phyloP scores from a whole-genome alignment of 2,329 filamentous ascomycete species.

The Scedosporium apiospermum region DNA sequence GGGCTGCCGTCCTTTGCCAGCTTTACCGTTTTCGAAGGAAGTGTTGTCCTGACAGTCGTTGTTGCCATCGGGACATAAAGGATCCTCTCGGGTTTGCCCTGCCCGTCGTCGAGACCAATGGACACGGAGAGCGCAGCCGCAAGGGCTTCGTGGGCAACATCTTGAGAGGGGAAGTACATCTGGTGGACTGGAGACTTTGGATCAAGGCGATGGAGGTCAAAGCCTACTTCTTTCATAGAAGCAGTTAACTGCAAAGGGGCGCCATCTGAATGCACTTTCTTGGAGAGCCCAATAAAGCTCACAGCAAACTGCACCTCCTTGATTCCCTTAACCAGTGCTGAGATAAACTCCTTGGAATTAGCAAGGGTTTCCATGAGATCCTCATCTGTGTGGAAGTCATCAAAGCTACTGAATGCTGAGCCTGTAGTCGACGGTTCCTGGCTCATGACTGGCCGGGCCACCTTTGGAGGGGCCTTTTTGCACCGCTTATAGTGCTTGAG shows the following conservation, averaged over 20 bases:
- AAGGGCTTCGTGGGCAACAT: slow-evolving; percentile 90
- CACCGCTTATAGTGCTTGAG: slow-evolving; percentile 43
- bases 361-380: slow-evolving; percentile 74
- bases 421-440: neutral
- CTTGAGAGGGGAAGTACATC: slow-evolving; percentile 93
- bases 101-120: slow-evolving; percentile 83
- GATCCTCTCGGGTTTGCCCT: slow-evolving; percentile 74
- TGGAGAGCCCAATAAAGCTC: slow-evolving; percentile 81
- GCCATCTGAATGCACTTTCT: slow-evolving; percentile 59
- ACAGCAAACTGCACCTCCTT: slow-evolving; percentile 95
- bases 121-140: slow-evolving; percentile 88
- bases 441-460: neutral
- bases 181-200: slow-evolving; percentile 88
- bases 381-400: slow-evolving; percentile 25
- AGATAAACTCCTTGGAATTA: slow-evolving; percentile 85
- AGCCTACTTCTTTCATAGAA: slow-evolving; percentile 91
- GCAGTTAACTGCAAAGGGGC: slow-evolving; percentile 57
- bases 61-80: slow-evolving; percentile 96
- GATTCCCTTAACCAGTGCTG: slow-evolving; percentile 81
- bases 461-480: slow-evolving; percentile 18
- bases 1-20: slow-evolving; percentile 60
- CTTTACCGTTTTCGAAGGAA: slow-evolving; percentile 89
- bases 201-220: slow-evolving; percentile 87
- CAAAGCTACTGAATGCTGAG: neutral
- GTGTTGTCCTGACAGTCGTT: slow-evolving; percentile 84